Conservation (phyloP, 164 flowering plant genomes). For the Berberis vulgaris region DNA sequence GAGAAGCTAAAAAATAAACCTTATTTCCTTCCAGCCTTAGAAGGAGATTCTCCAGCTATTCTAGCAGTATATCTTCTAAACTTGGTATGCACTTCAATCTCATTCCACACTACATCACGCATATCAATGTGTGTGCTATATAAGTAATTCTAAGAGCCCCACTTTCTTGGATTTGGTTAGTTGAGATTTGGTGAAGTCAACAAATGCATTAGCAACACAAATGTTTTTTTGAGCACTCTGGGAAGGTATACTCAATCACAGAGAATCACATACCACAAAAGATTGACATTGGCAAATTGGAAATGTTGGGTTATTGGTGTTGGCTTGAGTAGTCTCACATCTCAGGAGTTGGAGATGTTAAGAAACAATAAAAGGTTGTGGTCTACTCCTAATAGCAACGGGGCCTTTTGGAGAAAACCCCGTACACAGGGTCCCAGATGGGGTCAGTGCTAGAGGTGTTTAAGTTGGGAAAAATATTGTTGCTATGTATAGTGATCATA, state of each 20-base stretch:
- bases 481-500: too few species aligned
- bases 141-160: background rate
- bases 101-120: background rate
- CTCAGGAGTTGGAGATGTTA: too few species aligned
- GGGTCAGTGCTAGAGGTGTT: too few species aligned
- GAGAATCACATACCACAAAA: conserved; percentile 58
- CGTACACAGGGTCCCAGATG: too few species aligned
- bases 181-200: conserved; percentile 43
- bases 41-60: conserved; percentile 1
- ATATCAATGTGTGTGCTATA: background rate
- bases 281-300: conserved; percentile 34
- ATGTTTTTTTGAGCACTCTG: conserved; percentile 41
- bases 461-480: too few species aligned
- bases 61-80: background rate
- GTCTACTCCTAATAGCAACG: too few species aligned
- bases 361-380: too few species aligned
- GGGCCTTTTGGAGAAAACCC: too few species aligned
- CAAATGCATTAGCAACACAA: conserved; percentile 54
- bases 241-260: conserved; percentile 38
- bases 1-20: background rate
- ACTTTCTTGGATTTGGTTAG: background rate
- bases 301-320: too few species aligned
- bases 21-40: background rate
- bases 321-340: too few species aligned
- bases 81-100: background rate